Evolutionary conservation across 2,329 filamentous ascomycete genomes (phyloP).

Genomic region (Penicillium italicum): DNA sequence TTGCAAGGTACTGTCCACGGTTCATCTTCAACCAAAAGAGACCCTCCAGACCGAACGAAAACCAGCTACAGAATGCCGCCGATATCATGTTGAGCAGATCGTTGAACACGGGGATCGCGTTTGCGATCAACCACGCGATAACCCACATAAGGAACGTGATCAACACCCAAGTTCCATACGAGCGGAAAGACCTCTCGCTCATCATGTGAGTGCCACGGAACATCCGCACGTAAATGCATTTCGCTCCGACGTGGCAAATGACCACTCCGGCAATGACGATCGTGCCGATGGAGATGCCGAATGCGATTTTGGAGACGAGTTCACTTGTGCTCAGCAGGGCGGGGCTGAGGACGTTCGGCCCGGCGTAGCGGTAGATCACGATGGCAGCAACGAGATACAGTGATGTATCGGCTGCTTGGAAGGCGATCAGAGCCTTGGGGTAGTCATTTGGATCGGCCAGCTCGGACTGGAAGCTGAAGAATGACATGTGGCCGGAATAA

Average conservation of each 20-base stretch:
- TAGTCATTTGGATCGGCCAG: slow-evolving; percentile 59
- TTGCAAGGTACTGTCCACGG: slow-evolving; percentile 24
- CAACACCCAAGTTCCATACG: slow-evolving; percentile 55
- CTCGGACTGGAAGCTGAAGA: slow-evolving; percentile 64
- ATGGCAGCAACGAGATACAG: slow-evolving; percentile 64
- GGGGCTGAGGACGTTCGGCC: slow-evolving; percentile 59
- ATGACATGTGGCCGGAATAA: slow-evolving; percentile 53
- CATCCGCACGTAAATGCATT: slow-evolving; percentile 62
- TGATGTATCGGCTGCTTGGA: slow-evolving; percentile 57
- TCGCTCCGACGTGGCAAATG: slow-evolving; percentile 62
- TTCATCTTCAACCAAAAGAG: slow-evolving; percentile 38
- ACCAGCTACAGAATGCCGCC: slow-evolving; percentile 1
- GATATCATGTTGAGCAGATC: slow-evolving; percentile 60
- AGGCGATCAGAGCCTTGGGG: slow-evolving; percentile 58
- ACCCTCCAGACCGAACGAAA: slow-evolving; percentile 1
- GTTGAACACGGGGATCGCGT: slow-evolving; percentile 66
- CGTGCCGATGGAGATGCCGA: slow-evolving; percentile 64
- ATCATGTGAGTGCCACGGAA: slow-evolving; percentile 58
- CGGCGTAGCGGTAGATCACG: slow-evolving; percentile 66
- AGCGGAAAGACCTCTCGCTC: slow-evolving; percentile 47
- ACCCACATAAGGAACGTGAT: slow-evolving; percentile 57
- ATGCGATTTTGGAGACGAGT: slow-evolving; percentile 60
- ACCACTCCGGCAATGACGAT: slow-evolving; percentile 69
- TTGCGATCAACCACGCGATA: slow-evolving; percentile 63
- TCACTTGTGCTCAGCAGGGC: slow-evolving; percentile 60